Evolutionary conservation across 257 asterid species (phyloP).

Genomic region (Gynochthodes officinalis): DNA sequence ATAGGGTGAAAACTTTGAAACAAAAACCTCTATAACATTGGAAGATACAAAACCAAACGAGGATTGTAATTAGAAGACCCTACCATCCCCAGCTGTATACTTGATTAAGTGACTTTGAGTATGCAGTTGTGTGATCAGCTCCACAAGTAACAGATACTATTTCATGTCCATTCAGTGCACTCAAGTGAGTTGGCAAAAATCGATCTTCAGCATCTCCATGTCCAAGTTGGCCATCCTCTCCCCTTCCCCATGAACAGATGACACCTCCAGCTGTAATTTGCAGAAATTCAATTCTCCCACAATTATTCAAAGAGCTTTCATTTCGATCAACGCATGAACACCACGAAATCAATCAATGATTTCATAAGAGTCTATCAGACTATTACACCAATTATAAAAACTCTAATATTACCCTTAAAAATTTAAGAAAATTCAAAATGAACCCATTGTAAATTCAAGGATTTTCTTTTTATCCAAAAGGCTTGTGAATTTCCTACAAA

Average conservation of each 20-base stretch:
- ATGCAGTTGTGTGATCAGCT: conserved; percentile 94
- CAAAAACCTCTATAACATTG: background rate
- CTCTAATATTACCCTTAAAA: background rate
- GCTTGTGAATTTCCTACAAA: no score
- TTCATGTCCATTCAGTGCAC: conserved; percentile 76
- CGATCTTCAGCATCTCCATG: conserved; percentile 97
- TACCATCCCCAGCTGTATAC: conserved; percentile 99
- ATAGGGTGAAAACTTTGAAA: background rate
- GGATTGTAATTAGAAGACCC: background rate
- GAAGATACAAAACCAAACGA: background rate
- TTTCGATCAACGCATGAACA: background rate
- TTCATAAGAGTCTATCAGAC: background rate
- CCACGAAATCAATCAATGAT: background rate
- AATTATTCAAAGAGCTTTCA: background rate
- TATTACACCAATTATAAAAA: no score
- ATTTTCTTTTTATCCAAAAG: background rate
- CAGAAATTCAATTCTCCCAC: background rate
- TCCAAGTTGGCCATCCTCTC: conserved; percentile 98
- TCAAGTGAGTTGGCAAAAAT: conserved; percentile 72
- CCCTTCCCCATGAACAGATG: conserved; percentile 99
- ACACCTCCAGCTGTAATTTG: conserved; percentile 67
- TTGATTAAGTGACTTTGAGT: conserved; percentile 55
- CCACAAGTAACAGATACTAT: conserved; percentile 80
- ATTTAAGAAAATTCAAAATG: background rate
- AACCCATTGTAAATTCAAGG: background rate